These are phyloP conservation scores for Anastatica hierochuntica DNA, from an alignment of 345 rosid genomes.

Conservation along the genomic window DNA sequence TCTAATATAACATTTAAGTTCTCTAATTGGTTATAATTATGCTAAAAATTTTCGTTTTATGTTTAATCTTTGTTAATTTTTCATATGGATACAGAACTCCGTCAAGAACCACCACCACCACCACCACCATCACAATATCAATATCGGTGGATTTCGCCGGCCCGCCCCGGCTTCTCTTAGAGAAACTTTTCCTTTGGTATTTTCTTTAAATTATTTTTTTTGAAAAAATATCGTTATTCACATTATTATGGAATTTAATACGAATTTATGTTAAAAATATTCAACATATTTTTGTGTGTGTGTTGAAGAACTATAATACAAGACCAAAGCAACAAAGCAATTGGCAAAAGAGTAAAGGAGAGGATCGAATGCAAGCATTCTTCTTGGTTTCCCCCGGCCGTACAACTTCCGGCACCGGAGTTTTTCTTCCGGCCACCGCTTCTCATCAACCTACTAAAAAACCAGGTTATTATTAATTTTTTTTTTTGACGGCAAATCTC, in stretches of 20 bases:
- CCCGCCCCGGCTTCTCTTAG: neutral
- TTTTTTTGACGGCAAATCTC: too few relatives aligned
- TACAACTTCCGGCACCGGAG: constrained; percentile 71
- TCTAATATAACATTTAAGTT: neutral
- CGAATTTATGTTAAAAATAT: neutral
- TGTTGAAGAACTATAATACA: constrained; percentile 20
- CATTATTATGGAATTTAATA: neutral
- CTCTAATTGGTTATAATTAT: neutral
- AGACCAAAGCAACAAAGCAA: constrained; percentile 17
- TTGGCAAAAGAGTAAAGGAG: constrained; percentile 29
- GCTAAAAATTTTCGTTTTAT: neutral
- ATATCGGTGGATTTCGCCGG: neutral
- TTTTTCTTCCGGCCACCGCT: constrained; percentile 61
- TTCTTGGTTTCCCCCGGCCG: constrained; percentile 51
- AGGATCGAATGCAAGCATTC: constrained; percentile 68
- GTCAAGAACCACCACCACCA: constrained; percentile 4
- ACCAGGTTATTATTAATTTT: constrained; percentile 36
- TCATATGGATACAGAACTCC: neutral
- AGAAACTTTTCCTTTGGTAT: constrained; percentile 11
- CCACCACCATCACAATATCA: neutral
- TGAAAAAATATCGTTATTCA: neutral
- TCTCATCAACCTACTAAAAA: constrained; percentile 33
- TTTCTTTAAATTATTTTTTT: neutral
- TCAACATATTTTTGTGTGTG: neutral
- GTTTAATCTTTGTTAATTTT: neutral